Evolutionary conservation across 2,329 filamentous ascomycete species (phyloP), one percentile per base, ranked within the genome.

Genomic region (Magnaporthales sp.): DNA sequence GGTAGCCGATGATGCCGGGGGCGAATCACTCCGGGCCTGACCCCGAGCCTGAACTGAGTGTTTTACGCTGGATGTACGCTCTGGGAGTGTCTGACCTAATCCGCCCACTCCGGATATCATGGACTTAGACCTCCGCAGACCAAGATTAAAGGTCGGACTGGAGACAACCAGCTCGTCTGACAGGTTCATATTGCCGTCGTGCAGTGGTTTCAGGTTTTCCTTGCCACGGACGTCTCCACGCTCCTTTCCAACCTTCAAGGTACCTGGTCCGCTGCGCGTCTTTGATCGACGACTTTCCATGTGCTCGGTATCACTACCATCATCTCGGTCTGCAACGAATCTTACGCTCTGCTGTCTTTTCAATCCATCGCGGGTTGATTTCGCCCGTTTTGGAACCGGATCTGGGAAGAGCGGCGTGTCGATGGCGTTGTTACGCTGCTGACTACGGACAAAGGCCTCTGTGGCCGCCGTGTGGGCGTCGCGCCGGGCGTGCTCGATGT

Each of bases 381-480:
- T 32, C 63, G 46, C 26, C 27, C 63, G 27, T 19, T 11, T 22
- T 22, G 51, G 63, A 6, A 24, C 15, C 6, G 26, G 51, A 60
- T n/a, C 19, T 19, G 60, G 66, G 19, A 64, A 27, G 10, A 75
- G 66, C 1, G 74, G 68, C 65, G 73, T 70, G 63, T 79, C 78
- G 30, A 73, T 72, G 67, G 72, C 77, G 54, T n/a, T 51, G 38
- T 72, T 77, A 13, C 79, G 77, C 46, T 78, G 78, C 66, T 79
- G 79, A n/a, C 84, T 83, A 68, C 83, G 80, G 7, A 78, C 74
- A 72, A 85, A 91, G 1, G 89, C 89, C 71, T 87, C 78, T 38
- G 80, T 77, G 8, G 89, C 89, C 26, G 89, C 88, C 54, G 84
- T 81, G 54, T 86, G 83, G 8, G 89, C 89, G 74, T 90, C 85